phyloP scores from a whole-genome alignment of 2,329 filamentous ascomycete species.

The Sarocladium oryzae region DNA sequence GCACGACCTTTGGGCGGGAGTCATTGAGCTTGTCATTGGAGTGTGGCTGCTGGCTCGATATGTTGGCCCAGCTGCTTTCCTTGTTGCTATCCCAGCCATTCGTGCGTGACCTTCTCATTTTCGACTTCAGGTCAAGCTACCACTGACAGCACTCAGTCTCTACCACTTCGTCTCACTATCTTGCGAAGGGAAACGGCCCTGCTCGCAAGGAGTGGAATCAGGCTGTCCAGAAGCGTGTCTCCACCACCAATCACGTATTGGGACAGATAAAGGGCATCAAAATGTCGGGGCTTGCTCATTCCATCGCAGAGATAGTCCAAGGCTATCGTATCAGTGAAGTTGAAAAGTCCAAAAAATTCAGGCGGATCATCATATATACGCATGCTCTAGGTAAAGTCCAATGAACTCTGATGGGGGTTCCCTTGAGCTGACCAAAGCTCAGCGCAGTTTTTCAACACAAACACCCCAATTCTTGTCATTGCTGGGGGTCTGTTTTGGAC shows the following conservation, averaged over 20 bases:
- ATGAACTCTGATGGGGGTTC: background rate
- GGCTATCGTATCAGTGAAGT: constrained; percentile 30
- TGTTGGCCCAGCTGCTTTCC: constrained; percentile 23
- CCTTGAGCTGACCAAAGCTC: constrained; percentile 9
- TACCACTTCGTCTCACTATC: constrained; percentile 15
- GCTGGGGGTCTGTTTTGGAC: constrained; percentile 24
- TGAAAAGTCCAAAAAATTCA: constrained; percentile 27
- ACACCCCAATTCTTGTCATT: constrained; percentile 23
- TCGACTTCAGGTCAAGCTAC: too few relatives aligned
- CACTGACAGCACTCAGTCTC: constrained; percentile 13
- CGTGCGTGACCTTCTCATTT: constrained; percentile 13
- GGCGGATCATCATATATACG: constrained; percentile 27
- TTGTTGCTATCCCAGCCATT: constrained; percentile 21
- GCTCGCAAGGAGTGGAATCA: constrained; percentile 19
- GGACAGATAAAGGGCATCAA: background rate
- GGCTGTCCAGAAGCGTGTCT: background rate
- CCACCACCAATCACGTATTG: background rate
- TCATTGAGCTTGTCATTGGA: constrained; percentile 29
- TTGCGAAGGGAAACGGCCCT: constrained; percentile 23
- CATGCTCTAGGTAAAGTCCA: constrained; percentile 20
- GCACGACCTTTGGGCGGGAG: constrained; percentile 31
- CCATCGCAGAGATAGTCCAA: constrained; percentile 26
- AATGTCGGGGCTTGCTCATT: constrained; percentile 14
- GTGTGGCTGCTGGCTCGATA: constrained; percentile 29
- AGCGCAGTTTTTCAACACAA: constrained; percentile 21